Evolutionary conservation across 2,329 filamentous ascomycete species (phyloP), one percentile per base, ranked within the genome.

Genomic region (Colletotrichum echinochloae): DNA sequence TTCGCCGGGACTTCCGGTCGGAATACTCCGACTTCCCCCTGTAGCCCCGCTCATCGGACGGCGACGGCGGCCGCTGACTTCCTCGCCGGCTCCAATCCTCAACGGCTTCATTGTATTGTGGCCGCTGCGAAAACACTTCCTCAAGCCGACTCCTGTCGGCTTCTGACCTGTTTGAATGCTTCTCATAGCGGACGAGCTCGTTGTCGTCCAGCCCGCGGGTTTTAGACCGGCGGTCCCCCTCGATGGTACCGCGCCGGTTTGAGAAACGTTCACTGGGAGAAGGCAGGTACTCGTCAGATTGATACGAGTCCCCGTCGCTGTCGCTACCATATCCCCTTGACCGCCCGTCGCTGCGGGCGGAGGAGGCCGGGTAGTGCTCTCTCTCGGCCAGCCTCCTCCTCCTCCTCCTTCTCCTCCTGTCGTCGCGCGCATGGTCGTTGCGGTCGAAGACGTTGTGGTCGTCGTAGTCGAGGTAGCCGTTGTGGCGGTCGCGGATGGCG

Each of bases 231-330:
- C 46, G 20, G 23, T 54, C 64, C 20, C 41, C 67, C 8, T 63
- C 64, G 11, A 66, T 74, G 65, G 23, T 72, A 66, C 51, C 71
- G 65, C 54, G 52, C 48, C 37, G 63, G 52, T 39, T 70, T 52
- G 41, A 57, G 11, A 35, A 54, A 35, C 66, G 74, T 67, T 49
- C 74, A 69, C n/a, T 73, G 61, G 44, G 70, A 64, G 63, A 52
- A 11, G 56, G 63, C 12, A 49, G 28, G 33, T 69, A 65, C 6
- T 35, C 51, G 46, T 68, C 59, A 7, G 60, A 71, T 23, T 55
- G 55, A 14, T 68, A 69, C 49, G 56, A 56, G 33, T 72, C 67
- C 39, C 60, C 52, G 4, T 72, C 72, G 26, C 72, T 70, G 41
- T 66, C 51, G 28, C 54, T 62, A 41, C 74, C 73, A 5, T 73